Conservation (phyloP, 305 asterid genomes). For the Fraxinus floribunda region DNA sequence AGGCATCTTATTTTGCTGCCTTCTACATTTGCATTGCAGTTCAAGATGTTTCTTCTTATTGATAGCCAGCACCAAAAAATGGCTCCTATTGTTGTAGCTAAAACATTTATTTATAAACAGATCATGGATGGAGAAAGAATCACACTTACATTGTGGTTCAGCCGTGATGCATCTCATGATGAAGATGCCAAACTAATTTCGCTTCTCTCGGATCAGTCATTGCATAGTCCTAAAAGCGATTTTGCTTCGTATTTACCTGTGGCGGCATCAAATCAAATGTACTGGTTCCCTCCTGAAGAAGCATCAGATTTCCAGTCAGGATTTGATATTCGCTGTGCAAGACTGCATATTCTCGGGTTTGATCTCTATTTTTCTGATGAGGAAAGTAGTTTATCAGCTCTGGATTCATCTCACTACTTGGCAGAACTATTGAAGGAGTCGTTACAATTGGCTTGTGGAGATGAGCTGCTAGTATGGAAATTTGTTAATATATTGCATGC, state of each 20-base stretch:
- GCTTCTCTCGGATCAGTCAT: constrained; percentile 46
- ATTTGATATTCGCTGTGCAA: constrained; percentile 72
- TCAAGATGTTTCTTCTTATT: background rate
- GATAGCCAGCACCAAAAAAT: background rate
- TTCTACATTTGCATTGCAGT: background rate
- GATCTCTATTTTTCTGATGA: constrained; percentile 41
- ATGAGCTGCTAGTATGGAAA: constrained; percentile 42
- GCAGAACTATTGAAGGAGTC: constrained; percentile 50
- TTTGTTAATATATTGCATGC: constrained; percentile 73
- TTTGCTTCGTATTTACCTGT: constrained; percentile 41
- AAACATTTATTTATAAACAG: constrained; percentile 34
- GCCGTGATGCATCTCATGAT: constrained; percentile 67
- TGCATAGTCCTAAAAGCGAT: constrained; percentile 21
- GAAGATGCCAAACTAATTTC: constrained; percentile 76
- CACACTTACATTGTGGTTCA: constrained; percentile 91
- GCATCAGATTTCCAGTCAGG: constrained; percentile 62
- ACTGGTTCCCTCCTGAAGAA: constrained; percentile 90
- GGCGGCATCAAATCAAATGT: constrained; percentile 68
- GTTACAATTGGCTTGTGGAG: constrained; percentile 46
- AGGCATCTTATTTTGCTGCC: background rate
- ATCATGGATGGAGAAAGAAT: constrained; percentile 76
- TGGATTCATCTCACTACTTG: constrained; percentile 36
- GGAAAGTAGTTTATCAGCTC: constrained; percentile 20
- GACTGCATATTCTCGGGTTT: constrained; percentile 66
- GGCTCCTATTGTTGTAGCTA: background rate